phyloP scores from a whole-genome alignment of 2,329 filamentous ascomycete species.

The Aspergillus terreus region DNA sequence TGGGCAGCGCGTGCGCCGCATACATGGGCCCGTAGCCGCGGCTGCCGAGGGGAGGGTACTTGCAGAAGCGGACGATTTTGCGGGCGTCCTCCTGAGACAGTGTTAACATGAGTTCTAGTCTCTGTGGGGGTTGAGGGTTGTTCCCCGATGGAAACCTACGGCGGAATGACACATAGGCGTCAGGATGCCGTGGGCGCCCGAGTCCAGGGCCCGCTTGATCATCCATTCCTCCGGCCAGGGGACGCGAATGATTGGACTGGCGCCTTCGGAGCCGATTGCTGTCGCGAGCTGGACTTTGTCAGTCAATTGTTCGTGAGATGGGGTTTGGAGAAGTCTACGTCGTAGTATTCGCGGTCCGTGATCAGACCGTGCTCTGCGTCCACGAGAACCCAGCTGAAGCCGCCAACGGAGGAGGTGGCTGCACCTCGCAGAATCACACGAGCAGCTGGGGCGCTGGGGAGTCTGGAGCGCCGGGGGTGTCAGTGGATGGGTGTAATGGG shows the following conservation, averaged over 20 bases:
- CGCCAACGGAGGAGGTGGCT: conserved; percentile 12
- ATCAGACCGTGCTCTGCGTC: conserved; percentile 41
- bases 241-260: conserved; percentile 34
- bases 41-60: conserved; percentile 29
- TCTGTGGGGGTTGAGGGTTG: background rate
- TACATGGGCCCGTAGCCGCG: conserved; percentile 37
- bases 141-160: background rate
- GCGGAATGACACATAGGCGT: conserved; percentile 20
- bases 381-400: conserved; percentile 36
- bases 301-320: background rate
- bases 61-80: conserved; percentile 27
- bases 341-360: conserved; percentile 36
- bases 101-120: background rate
- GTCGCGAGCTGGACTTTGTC: background rate
- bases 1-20: conserved; percentile 28
- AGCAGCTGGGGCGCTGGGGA: conserved; percentile 28
- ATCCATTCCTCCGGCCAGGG: conserved; percentile 36
- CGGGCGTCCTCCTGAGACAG: conserved; percentile 22
- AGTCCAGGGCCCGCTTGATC: conserved; percentile 39
- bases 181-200: conserved; percentile 36
- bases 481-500: no score
- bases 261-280: conserved; percentile 34
- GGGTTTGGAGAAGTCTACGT: conserved; percentile 14
- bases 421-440: conserved; percentile 31
- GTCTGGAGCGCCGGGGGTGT: conserved; percentile 10